These are phyloP conservation scores for Corylus americana DNA, from an alignment of 306 rosid genomes.

Conservation along the genomic window DNA sequence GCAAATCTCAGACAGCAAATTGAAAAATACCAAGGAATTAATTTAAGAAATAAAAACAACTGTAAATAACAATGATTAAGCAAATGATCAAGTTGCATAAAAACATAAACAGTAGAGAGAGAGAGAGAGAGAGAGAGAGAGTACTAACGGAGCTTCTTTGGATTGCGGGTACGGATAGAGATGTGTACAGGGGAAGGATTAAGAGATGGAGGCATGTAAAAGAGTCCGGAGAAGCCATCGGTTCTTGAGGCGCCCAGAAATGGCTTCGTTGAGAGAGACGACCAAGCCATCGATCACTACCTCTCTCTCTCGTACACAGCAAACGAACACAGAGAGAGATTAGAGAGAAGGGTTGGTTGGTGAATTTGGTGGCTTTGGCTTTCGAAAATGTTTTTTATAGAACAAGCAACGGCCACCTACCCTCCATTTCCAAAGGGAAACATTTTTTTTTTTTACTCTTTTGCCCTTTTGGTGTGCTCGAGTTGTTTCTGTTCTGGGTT, in stretches of 20 bases:
- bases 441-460: not conserved
- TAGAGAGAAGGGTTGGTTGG: not conserved
- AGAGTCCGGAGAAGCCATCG: constrained; percentile 46
- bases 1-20: not conserved
- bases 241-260: constrained; percentile 51
- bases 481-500: not conserved
- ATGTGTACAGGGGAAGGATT: constrained; percentile 50
- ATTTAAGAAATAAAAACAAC: not conserved
- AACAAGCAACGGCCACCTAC: not conserved
- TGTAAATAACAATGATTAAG: not conserved
- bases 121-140: constrained; percentile 25
- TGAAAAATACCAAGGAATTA: not conserved
- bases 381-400: not conserved
- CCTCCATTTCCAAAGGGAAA: not conserved
- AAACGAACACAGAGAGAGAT: not conserved
- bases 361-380: constrained; percentile 2
- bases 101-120: not conserved
- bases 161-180: constrained; percentile 38
- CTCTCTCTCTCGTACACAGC: not conserved
- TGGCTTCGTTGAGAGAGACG: constrained; percentile 64
- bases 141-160: constrained; percentile 72
- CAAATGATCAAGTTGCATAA: not conserved
- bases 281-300: constrained; percentile 48
- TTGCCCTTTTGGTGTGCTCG: not conserved
- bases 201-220: constrained; percentile 49